Evolutionary conservation across 768 basidiomycete species (phyloP).

Genomic region (Russula sp.): DNA sequence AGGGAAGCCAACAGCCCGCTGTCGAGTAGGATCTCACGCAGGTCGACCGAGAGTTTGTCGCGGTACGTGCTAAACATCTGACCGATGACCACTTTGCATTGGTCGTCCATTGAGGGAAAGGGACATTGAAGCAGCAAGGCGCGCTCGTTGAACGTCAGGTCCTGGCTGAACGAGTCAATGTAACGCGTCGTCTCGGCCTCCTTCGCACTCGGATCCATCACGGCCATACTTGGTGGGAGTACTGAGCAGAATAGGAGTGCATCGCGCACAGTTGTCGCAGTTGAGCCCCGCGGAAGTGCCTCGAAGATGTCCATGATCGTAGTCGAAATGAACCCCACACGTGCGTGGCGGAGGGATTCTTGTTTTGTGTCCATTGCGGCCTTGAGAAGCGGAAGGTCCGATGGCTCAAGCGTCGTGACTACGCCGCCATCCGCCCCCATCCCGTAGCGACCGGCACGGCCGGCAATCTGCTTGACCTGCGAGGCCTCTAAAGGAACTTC

Average conservation of each 20-base stretch:
- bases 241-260: conserved; percentile 45
- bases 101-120: conserved; percentile 44
- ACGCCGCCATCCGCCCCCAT: conserved; percentile 52
- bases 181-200: conserved; percentile 34
- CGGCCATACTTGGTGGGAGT: conserved; percentile 41
- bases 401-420: conserved; percentile 61
- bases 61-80: conserved; percentile 42
- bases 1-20: conserved; percentile 39
- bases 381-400: conserved; percentile 57
- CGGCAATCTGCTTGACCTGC: conserved; percentile 90
- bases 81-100: conserved; percentile 31
- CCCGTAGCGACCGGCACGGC: conserved; percentile 88
- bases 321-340: conserved; percentile 34
- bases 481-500: conserved; percentile 52
- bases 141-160: conserved; percentile 42
- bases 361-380: conserved; percentile 49
- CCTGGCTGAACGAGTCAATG: conserved; percentile 37
- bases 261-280: conserved; percentile 41
- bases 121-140: conserved; percentile 47
- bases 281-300: conserved; percentile 40
- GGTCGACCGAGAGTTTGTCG: conserved; percentile 36
- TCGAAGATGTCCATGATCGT: conserved; percentile 31
- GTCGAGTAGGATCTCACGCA: conserved; percentile 34
- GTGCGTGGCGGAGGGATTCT: conserved; percentile 46
- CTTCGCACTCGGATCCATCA: conserved; percentile 27